Evolutionary conservation across 2,329 filamentous ascomycete genomes (phyloP), one percentile per base, ranked within the genome.

Genomic region (Harringtonia lauricola): DNA sequence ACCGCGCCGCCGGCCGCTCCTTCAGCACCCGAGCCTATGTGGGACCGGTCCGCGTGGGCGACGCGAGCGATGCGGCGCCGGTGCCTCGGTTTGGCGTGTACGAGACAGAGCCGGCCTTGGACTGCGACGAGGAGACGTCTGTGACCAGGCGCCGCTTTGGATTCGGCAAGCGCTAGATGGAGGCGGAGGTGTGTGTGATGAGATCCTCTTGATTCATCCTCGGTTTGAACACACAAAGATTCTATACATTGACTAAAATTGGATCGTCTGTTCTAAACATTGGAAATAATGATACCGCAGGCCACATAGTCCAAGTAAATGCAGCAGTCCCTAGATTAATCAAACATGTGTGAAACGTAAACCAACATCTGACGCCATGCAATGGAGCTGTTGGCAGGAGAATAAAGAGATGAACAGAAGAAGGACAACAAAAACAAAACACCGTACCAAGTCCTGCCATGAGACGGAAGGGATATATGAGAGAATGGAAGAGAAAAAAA

Each of bases 11-110:
- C n/a, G 79, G 81, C 2, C 64, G 64, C 35, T 69, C 72, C 7
- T 90, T 89, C 56, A 72, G 78, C 55, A 82, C 76, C 4, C 63
- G 87, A 4, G 83, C 88, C 56, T 34, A 41, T 5, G 18, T 3
- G 22, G 24, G 39, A 21, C 46, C 42, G 31, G 45, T 35, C 18
- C 31, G 26, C 24, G 41, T 39, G n/a, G n/a, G 24, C 15, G 17
- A 2, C 18, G 18, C 24, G 22, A 22, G 14, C 18, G 35, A 33
- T 5, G 26, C 26, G 34, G 36, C 21, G 26, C 34, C 10, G 4
- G 34, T 7, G 6, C 7, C 22, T 6, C 9, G 8, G 8, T 31
- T 31, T n/a, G 12, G 30, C 30, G 13, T 5, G 12, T 13, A 8
- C 30, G 30, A n/a, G 4, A n/a, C 12, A 13, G 39, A 41, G n/a